Conservation (phyloP, 2,329 filamentous ascomycete species). For the Orbilia ellipsospora region DNA sequence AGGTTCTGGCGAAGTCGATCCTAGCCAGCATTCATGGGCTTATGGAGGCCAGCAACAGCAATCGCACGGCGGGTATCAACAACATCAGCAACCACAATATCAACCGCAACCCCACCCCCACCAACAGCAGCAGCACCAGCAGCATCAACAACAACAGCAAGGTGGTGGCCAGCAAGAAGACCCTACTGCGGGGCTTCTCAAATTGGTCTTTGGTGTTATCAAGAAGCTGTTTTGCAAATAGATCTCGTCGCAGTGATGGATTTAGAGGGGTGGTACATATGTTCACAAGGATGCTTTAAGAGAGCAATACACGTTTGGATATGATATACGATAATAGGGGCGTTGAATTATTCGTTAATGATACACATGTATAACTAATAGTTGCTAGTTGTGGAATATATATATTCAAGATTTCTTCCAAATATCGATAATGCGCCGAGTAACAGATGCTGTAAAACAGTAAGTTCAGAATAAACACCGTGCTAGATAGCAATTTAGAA, state of each 20-base stretch:
- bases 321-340: slow-evolving; percentile 23
- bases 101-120: slow-evolving; percentile 64
- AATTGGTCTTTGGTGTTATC: slow-evolving; percentile 39
- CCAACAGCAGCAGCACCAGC: slow-evolving; percentile 59
- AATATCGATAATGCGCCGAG: too few relatives aligned
- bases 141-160: slow-evolving; percentile 62
- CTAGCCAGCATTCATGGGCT: slow-evolving; percentile 60
- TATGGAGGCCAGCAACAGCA: slow-evolving; percentile 62
- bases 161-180: slow-evolving; percentile 62
- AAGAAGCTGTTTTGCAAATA: slow-evolving; percentile 52
- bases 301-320: slow-evolving; percentile 5
- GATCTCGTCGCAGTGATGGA: neutral
- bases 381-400: too few relatives aligned
- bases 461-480: too few relatives aligned
- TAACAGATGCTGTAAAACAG: too few relatives aligned
- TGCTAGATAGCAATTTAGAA: too few relatives aligned
- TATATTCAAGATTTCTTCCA: too few relatives aligned
- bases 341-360: slow-evolving; percentile 22
- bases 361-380: slow-evolving; percentile 18
- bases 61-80: slow-evolving; percentile 62
- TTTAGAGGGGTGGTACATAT: neutral
- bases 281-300: neutral
- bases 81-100: slow-evolving; percentile 64
- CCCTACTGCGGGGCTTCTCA: slow-evolving; percentile 26
- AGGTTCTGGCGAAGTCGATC: slow-evolving; percentile 64